Evolutionary conservation across 2,329 filamentous ascomycete genomes (phyloP).

Genomic region (Fusarium anguioides): DNA sequence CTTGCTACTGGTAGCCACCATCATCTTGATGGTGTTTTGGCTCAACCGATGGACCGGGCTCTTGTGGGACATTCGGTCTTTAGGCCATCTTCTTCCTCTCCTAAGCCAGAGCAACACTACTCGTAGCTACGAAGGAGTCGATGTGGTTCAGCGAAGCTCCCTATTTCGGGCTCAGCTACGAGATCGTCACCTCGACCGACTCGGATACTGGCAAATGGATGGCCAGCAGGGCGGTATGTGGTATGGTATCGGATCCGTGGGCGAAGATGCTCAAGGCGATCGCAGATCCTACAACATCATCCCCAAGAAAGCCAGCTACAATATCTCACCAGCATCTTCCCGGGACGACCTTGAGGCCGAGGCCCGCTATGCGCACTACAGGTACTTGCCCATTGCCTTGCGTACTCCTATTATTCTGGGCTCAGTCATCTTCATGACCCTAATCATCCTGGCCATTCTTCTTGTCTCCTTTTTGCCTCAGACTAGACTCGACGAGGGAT

Average conservation of each 20-base stretch:
- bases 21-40: slow-evolving; percentile 71
- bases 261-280: slow-evolving; percentile 45
- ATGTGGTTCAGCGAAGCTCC: slow-evolving; percentile 59
- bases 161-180: slow-evolving; percentile 65
- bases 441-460: slow-evolving; percentile 76
- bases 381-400: slow-evolving; percentile 83
- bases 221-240: slow-evolving; percentile 75
- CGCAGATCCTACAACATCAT: slow-evolving; percentile 42
- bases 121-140: slow-evolving; percentile 76
- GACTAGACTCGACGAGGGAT: slow-evolving; percentile 74
- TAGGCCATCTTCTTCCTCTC: slow-evolving; percentile 83
- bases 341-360: slow-evolving; percentile 45
- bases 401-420: slow-evolving; percentile 72
- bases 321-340: slow-evolving; percentile 48
- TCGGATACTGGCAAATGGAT: slow-evolving; percentile 88
- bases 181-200: slow-evolving; percentile 71
- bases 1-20: slow-evolving; percentile 68
- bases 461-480: slow-evolving; percentile 81
- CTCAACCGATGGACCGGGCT: slow-evolving; percentile 75
- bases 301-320: slow-evolving; percentile 47
- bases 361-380: slow-evolving; percentile 55
- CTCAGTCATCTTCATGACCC: slow-evolving; percentile 69
- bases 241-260: slow-evolving; percentile 75
- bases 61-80: slow-evolving; percentile 84
- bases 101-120: slow-evolving; percentile 84